Percentiles rank a stretch among this genome's conserved stretches.
Conservation (phyloP, 2,329 filamentous ascomycete genomes). For the Leptographium lundbergii region DNA sequence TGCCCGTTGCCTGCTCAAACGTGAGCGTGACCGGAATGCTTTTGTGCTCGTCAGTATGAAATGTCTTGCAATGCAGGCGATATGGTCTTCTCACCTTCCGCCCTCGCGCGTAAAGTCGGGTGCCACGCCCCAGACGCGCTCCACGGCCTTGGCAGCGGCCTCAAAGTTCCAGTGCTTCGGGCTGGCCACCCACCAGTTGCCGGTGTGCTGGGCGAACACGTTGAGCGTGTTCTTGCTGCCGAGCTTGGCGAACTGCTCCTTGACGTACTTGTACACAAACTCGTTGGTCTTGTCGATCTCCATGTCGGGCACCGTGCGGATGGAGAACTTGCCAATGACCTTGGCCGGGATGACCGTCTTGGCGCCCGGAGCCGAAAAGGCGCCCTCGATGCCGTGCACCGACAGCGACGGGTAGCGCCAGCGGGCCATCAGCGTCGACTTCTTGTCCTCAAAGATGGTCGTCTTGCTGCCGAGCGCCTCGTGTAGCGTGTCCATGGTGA, state of each 20-base stretch:
- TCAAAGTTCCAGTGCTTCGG: constrained; percentile 99
- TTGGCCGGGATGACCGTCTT: constrained; percentile 99
- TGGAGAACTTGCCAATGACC: constrained; percentile 96
- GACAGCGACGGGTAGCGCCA: constrained; percentile 94
- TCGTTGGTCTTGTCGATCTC: constrained; percentile 80
- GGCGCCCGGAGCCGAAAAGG: constrained; percentile 82
- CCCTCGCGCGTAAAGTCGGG: constrained; percentile 95
- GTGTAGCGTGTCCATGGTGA: constrained; percentile 92
- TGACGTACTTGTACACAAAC: constrained; percentile 70
- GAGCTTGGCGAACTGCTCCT: constrained; percentile 75
- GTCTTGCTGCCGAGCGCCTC: constrained; percentile 85
- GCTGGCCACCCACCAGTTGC: constrained; percentile 98
- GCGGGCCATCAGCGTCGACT: constrained; percentile 83
- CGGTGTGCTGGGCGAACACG: constrained; percentile 71
- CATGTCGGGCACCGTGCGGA: constrained; percentile 96
- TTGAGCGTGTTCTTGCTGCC: constrained; percentile 85
- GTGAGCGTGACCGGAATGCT: constrained; percentile 95
- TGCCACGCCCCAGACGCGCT: constrained; percentile 85
- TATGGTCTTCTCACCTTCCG: constrained; percentile 48
- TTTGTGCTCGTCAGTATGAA: not conserved
- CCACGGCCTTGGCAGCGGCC: constrained; percentile 87
- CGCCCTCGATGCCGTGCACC: constrained; percentile 88
- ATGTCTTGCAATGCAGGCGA: not conserved
- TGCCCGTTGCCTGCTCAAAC: constrained; percentile 93
- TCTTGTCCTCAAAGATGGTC: constrained; percentile 77